Percentiles rank a stretch among this genome's conserved stretches.
phyloP scores from a whole-genome alignment of 2,329 filamentous ascomycete species.

The Fusarium veterinarium region DNA sequence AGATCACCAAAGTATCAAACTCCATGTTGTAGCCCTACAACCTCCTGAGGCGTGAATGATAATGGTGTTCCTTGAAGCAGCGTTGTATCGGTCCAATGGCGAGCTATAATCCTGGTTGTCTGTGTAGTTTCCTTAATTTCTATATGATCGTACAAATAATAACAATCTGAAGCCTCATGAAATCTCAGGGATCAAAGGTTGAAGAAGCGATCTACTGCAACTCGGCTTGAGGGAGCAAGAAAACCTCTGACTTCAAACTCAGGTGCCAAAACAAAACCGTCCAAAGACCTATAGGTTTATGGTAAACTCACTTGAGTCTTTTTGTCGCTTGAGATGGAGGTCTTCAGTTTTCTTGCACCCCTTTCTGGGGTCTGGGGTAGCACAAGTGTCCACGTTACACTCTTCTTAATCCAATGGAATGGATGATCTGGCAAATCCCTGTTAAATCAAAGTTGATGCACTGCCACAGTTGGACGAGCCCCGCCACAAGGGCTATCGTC shows the following conservation, averaged over 20 bases:
- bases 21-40: neutral
- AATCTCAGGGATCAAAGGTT: neutral
- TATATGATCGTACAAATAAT: too few relatives aligned
- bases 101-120: neutral
- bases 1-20: conserved; percentile 14
- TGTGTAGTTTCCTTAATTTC: neutral
- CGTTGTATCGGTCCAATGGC: too few relatives aligned
- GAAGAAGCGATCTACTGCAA: conserved; percentile 16
- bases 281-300: too few relatives aligned
- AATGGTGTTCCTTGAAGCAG: neutral
- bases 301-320: neutral
- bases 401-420: conserved; percentile 9
- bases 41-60: neutral
- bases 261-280: neutral
- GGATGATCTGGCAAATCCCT: conserved; percentile 11
- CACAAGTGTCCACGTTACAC: conserved; percentile 31
- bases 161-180: neutral
- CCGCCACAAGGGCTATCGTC: conserved; percentile 26
- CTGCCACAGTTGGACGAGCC: conserved; percentile 22
- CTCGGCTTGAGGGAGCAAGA: neutral
- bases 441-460: conserved; percentile 7
- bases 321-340: neutral
- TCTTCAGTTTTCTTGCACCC: neutral
- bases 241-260: neutral
- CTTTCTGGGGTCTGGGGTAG: conserved; percentile 3